Evolutionary conservation across 1,139 yeast species (phyloP), one percentile per base, ranked within the genome.

Genomic region (Blastobotrys niveus): DNA sequence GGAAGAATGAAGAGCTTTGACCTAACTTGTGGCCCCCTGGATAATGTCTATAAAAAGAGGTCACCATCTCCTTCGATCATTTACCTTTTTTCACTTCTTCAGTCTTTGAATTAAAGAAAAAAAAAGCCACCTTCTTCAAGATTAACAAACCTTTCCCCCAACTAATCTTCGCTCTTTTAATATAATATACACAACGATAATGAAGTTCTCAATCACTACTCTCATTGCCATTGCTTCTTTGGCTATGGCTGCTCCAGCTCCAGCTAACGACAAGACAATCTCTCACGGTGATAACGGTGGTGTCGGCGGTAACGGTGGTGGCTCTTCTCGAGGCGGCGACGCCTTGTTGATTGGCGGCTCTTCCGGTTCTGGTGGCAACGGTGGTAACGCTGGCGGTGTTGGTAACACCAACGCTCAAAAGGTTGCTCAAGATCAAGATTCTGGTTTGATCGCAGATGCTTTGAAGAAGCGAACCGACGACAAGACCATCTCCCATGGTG

Each of bases 161-260:
- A 30, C 15, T 5, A 6, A 6, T 7, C 18, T 30, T 30, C 18
- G 3, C 18, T 3, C 17, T 30, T 30, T 9, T 12, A 17, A 3
- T 30, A 5, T 10, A 30, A 17, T 21, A 30, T 5, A 7, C n/a
- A 36, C 12, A 10, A 10, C 12, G 5, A 27, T 22, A 36, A 37
- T 25, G 38, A 34, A 34, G 18, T 34, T 34, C 17, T 34, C 38
- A 8, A 26, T 27, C 17, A n/a, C 38, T 34, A 25, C 21, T 18
- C 29, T 25, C 12, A 18, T 21, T 27, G 20, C 32, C 14, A 37
- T 37, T 30, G 40, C 40, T 26, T 25, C 40, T 17, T 7, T 18
- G 25, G 18, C 24, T 26, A 18, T 78, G 54, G 51, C 71, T 70
- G 25, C 40, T 27, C 40, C 33, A 26, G 17, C 33, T 7, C 40